phyloP scores from a whole-genome alignment of 306 rosid species.

The Betula pendula region DNA sequence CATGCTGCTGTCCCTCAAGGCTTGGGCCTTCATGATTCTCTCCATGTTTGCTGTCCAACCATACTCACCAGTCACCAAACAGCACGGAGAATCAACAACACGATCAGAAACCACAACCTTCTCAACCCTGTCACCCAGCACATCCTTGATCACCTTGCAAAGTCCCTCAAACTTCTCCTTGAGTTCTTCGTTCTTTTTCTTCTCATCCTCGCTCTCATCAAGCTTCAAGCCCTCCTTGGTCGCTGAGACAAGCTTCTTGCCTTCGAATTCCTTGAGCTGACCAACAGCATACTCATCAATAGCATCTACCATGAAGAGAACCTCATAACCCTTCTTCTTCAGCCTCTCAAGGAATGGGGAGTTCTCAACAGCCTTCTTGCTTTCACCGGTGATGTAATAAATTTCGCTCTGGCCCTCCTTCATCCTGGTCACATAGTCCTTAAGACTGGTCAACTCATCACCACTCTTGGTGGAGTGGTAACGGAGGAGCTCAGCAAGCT shows the following conservation, averaged over 20 bases:
- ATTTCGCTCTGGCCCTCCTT: conserved; percentile 93
- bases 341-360: conserved; percentile 92
- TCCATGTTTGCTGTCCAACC: conserved; percentile 99
- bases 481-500: conserved; percentile 81
- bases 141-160: conserved; percentile 92
- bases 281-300: conserved; percentile 92
- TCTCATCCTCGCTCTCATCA: conserved; percentile 82
- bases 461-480: conserved; percentile 93
- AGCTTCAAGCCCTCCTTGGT: conserved; percentile 91
- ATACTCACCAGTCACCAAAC: conserved; percentile 90
- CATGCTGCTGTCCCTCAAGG: conserved; percentile 89
- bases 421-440: conserved; percentile 95
- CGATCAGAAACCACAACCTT: conserved; percentile 92
- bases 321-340: conserved; percentile 85
- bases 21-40: conserved; percentile 95
- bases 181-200: conserved; percentile 57
- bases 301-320: conserved; percentile 88
- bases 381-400: conserved; percentile 87
- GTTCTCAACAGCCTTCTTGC: conserved; percentile 91
- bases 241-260: conserved; percentile 87
- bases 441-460: conserved; percentile 85
- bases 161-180: conserved; percentile 79
- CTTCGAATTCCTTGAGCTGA: conserved; percentile 92
- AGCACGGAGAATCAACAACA: conserved; percentile 89
- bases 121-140: conserved; percentile 88